Conservation (phyloP, 768 basidiomycete genomes). For the Naganishia randhawae region DNA sequence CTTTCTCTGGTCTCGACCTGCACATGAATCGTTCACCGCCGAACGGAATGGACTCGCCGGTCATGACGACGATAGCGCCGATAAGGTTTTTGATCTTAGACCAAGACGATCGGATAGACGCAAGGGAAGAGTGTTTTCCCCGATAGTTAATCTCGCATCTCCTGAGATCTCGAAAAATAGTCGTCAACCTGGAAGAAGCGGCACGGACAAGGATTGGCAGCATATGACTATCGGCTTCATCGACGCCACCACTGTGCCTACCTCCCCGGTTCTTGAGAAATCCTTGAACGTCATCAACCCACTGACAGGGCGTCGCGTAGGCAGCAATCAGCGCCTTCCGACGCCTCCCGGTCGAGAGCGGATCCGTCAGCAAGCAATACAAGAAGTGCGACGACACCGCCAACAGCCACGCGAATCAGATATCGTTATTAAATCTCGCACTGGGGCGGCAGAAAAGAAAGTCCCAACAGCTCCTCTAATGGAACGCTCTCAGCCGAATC, state of each 20-base stretch:
- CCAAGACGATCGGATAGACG: neutral
- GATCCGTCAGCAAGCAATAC: neutral
- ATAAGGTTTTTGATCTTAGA: neutral
- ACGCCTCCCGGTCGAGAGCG: neutral
- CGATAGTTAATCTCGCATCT: neutral
- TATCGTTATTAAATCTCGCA: neutral
- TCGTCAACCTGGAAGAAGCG: neutral
- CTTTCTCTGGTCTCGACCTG: neutral
- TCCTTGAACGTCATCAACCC: slow-evolving; percentile 9
- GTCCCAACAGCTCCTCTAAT: neutral
- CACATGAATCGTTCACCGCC: neutral
- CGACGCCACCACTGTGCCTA: neutral
- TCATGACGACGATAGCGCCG: neutral
- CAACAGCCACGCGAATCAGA: too few relatives aligned
- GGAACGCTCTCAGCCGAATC: neutral
- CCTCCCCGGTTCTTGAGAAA: slow-evolving; percentile 2
- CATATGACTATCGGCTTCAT: neutral
- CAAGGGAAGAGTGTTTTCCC: neutral
- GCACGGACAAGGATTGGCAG: too few relatives aligned
- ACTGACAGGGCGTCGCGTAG: neutral
- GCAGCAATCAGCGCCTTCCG: neutral
- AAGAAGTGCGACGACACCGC: neutral
- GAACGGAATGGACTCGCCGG: neutral
- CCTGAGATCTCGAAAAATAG: neutral
- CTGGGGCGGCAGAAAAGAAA: neutral